Base-by-base conservation (phyloP, 805 yeast species). In the Isabelozyma rhagii region DNA sequence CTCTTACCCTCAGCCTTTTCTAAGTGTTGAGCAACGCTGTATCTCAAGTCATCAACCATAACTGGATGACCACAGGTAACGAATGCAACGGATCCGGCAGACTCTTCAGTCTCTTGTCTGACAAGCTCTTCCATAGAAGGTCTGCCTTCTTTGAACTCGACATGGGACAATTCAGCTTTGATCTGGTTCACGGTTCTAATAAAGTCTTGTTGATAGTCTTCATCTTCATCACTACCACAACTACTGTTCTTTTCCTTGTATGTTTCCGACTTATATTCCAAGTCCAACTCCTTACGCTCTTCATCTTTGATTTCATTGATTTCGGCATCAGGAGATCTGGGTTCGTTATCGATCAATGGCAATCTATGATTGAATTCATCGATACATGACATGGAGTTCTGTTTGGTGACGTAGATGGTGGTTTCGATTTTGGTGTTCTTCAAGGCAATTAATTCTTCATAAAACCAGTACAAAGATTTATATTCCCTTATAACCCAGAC, bases 31-130 rank as follows among this genome's bases (percentile, higher is more conserved):
- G 78, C 71, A 4, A 83, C 77, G 4, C 76, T 62, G 39, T 68
- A 60, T 59, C 93, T 75, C 17, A 83, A 55, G 2, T 68, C 74
- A 58, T 84, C 91, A 55, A 76, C 83, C 77, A 84, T 77, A 5
- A 63, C 47, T 34, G 81, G 77, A 45, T 84, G 87, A 7, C 90
- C 91, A 69, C 91, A 85, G n/a, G 80, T 71, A 39, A 84, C 68
- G 41, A 85, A 74, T 0, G 80, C 79, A n/a, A 77, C 61, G 3
- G 84, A 68, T 0, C 82, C 78, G 1, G 52, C 41, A 0, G 78
- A 64, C 21, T 67, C 66, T 7, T 64, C 57, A 5, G 78, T 61
- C 43, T 72, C 77, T 0, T 65, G 50, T 3, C 54, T 49, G 0
- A 83, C 69, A 3, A 81, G 49, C 3, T 59, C 57, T 0, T 64